Base-by-base conservation (phyloP, 1,284 basidiomycete species). In the Malassezia globosa region DNA sequence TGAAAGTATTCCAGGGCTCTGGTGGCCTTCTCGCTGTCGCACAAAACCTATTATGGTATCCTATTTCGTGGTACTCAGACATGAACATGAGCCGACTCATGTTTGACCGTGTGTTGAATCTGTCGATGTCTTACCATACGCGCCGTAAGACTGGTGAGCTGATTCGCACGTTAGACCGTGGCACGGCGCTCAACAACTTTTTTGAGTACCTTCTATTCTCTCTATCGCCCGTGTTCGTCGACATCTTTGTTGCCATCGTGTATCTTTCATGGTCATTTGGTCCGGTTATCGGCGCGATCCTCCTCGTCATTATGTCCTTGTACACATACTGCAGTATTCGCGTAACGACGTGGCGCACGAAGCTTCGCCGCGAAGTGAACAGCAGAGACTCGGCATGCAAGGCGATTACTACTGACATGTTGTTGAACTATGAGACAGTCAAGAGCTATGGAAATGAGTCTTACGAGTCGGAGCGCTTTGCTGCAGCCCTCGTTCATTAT, bases 41-140 rank as follows among this genome's bases (percentile, higher is more conserved):
- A n/a, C 66, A 68, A 40, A 59, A 58, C 37, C 47, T 65, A 31
- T 43, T 64, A 7, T 73, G 85, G 83, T 78, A 82, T 10, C 85
- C 87, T 2, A 82, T 90, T 23, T 84, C 87, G 80, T 85, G 87
- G 73, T 85, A 82, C 68, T 86, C 83, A 54, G 65, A 69, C 45
- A 54, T 67, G 29, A 56, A 57, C 52, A 64, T 70, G 61, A 64
- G 61, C 48, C 55, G 66, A 37, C 64, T 69, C 62, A 63, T 66
- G n/a, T 71, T 71, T 36, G 58, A 66, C 34, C 68, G 65, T 40
- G 50, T 65, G 21, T 59, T 70, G 38, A 60, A 68, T 55, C 79
- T 92, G 19, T 84, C 83, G 7, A 81, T 89, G 59, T 79, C 82
- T n/a, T 90, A 84, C 79, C 83, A 89, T 72, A 82, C 80, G 10